Base-by-base conservation (phyloP, 345 rosid species). In the Zanthoxylum bungeanum region DNA sequence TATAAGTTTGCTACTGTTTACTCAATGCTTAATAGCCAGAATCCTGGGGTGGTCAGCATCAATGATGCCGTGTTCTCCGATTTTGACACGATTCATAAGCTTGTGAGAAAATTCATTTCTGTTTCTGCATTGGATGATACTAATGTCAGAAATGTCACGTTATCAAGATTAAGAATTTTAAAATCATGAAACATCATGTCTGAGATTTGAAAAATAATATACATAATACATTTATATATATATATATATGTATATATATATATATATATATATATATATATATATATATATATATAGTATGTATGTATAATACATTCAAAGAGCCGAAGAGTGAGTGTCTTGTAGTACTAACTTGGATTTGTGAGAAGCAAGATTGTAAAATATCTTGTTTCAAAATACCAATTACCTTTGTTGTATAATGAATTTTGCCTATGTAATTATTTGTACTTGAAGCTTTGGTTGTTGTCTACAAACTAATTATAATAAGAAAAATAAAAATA, bases 11-110 rank as follows among this genome's bases (percentile, higher is more conserved):
- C 89, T 1, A 73, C 68, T 1, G 62, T 77, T 19, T 83, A 68
- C 69, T 93, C 97, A 0, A 90, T 91, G 73, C 75, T 83, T 55
- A 91, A 81, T 40, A 83, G 96, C 75, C 98, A 93, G 78, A 93
- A 90, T 73, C 96, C 97, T 3, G 98, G 98, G 14, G 74, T 76
- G 33, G 86, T 88, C 57, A 83, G 80, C 69, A 69, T 83, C 42
- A 75, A 69, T 58, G 87, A 72, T 52, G 83, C 87, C 27, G 7
- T 78, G 67, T 69, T 86, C 33, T 3, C 77, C 33, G 84, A 80
- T 49, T 70, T 62, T 1, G 75, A 78, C 27, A 16, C 44, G 24
- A 47, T 77, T 24, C 66, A 64, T n/a, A 75, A 73, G 53, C 72
- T 83, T 19, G 71, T 51, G 27, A 80, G 71, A 71, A 83, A 69